Conservation (phyloP, 768 basidiomycete genomes). For the Boletales sp. region DNA sequence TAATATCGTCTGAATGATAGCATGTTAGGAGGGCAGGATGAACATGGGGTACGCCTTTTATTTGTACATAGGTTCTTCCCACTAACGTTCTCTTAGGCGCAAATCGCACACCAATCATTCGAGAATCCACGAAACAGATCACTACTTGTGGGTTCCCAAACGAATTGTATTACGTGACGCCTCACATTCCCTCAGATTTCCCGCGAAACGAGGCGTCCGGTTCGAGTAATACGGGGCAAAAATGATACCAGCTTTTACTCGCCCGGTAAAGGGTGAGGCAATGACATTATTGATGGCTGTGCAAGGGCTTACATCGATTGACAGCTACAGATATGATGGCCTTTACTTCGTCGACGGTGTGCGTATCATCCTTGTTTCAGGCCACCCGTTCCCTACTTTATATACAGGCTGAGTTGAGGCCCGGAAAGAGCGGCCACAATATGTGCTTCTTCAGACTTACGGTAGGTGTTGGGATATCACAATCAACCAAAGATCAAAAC, state of each 20-base stretch:
- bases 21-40: conserved; percentile 20
- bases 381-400: conserved; percentile 3
- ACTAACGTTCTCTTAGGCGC: conserved; percentile 15
- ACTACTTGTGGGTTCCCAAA: conserved; percentile 11
- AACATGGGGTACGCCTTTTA: conserved; percentile 10
- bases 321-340: conserved; percentile 32
- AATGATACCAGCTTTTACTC: conserved; percentile 14
- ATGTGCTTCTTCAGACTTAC: conserved; percentile 32
- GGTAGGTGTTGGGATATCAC: conserved; percentile 9
- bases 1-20: not conserved
- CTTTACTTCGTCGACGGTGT: conserved; percentile 28
- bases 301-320: not conserved
- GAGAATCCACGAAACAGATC: conserved; percentile 19
- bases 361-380: not conserved
- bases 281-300: not conserved
- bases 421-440: conserved; percentile 15
- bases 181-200: conserved; percentile 27
- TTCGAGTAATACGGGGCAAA: conserved; percentile 35
- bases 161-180: not conserved
- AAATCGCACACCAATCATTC: conserved; percentile 24
- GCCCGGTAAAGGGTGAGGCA: conserved; percentile 21
- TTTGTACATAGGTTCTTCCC: not conserved
- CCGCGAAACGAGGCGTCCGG: conserved; percentile 24
- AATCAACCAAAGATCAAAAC: too few species aligned
- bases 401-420: conserved; percentile 13